Percentiles rank a stretch among this genome's conserved stretches.
Conservation (phyloP, 129 eudicot species). For the Artemisia argyi region DNA sequence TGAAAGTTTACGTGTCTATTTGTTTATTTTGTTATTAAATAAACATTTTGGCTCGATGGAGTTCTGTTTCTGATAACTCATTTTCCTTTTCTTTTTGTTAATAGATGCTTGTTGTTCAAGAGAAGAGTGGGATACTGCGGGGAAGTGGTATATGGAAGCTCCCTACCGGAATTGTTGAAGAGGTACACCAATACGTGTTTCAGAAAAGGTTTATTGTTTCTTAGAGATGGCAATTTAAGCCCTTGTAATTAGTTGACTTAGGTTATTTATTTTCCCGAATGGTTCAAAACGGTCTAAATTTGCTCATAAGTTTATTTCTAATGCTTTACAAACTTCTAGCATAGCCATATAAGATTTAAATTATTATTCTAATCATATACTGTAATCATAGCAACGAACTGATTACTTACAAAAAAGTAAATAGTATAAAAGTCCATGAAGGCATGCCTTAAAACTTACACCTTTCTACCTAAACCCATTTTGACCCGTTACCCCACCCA, state of each 20-base stretch:
- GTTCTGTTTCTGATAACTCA: neutral
- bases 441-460: no score
- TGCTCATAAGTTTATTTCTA: neutral
- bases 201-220: slow-evolving; percentile 17
- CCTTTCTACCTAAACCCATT: neutral
- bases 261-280: neutral
- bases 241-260: neutral
- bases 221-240: neutral
- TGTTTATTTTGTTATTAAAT: neutral
- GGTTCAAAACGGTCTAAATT: neutral
- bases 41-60: neutral
- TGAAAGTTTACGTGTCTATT: neutral
- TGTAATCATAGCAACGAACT: no score
- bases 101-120: slow-evolving; percentile 86
- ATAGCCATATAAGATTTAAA: no score
- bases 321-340: no score
- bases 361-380: no score
- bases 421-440: no score
- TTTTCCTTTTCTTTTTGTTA: slow-evolving; percentile 1
- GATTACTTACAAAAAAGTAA: no score
- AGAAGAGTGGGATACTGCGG: slow-evolving; percentile 52
- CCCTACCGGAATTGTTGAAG: slow-evolving; percentile 67
- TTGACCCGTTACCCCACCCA: neutral
- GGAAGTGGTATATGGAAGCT: slow-evolving; percentile 69
- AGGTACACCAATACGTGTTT: slow-evolving; percentile 47